phyloP scores from a whole-genome alignment of 2,329 filamentous ascomycete genomes.

The Cadophora sp. region DNA sequence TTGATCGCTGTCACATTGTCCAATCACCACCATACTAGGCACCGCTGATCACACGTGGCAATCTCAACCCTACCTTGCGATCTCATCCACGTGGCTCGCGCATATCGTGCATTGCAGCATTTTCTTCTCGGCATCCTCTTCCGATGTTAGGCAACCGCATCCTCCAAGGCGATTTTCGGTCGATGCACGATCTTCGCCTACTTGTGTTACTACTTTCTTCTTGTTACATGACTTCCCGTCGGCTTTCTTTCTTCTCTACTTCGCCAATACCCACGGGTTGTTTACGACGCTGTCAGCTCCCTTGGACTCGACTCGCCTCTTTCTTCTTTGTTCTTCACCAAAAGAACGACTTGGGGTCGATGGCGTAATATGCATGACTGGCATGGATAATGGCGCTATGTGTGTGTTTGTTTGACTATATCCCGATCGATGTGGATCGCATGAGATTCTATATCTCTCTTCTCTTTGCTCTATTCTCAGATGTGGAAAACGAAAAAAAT shows the following conservation, averaged over 20 bases:
- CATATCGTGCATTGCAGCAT: neutral
- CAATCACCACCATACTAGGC: neutral
- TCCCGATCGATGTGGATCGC: neutral
- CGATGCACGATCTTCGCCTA: neutral
- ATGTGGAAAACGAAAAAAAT: slow-evolving; percentile 1
- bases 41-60: slow-evolving; percentile 18
- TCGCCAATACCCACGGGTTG: slow-evolving; percentile 25
- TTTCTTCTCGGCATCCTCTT: slow-evolving; percentile 1
- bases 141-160: slow-evolving; percentile 4
- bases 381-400: slow-evolving; percentile 14
- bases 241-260: slow-evolving; percentile 5
- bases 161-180: neutral
- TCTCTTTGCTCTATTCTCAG: neutral
- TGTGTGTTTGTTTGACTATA: slow-evolving; percentile 8
- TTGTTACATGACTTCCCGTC: slow-evolving; percentile 7
- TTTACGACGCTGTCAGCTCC: slow-evolving; percentile 4
- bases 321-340: slow-evolving; percentile 15
- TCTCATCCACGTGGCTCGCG: slow-evolving; percentile 14
- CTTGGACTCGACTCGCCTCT: slow-evolving; percentile 10
- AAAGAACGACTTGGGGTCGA: neutral
- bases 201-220: slow-evolving; percentile 23
- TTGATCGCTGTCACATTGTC: neutral
- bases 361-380: slow-evolving; percentile 10
- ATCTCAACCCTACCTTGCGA: neutral
- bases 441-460: too few species aligned